phyloP scores from a whole-genome alignment of 73 alveolate genomes.

The Durusdinium trenchii region DNA sequence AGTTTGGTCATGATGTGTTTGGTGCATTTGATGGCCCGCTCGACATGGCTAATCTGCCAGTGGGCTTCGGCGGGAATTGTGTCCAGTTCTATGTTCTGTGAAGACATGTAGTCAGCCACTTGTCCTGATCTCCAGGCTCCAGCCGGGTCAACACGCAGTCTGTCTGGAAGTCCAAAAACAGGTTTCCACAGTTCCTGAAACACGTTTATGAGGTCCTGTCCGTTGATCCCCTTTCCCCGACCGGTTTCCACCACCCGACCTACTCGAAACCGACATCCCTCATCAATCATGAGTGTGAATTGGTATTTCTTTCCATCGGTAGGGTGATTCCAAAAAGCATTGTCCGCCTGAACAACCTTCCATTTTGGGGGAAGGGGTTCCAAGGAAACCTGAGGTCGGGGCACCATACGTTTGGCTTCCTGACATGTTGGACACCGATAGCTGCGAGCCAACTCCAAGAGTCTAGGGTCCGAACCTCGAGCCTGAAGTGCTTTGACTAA shows the following conservation, averaged over 20 bases:
- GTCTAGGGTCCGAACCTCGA: not conserved
- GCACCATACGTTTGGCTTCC: not conserved
- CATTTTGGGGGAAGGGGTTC: slow-evolving; percentile 43
- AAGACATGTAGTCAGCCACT: not conserved
- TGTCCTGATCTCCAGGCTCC: not conserved
- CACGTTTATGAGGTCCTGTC: not conserved
- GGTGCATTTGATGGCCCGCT: not conserved
- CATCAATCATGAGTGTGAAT: not conserved
- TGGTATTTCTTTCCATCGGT: not conserved
- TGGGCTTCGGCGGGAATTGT: slow-evolving; percentile 19
- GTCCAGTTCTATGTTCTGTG: not conserved
- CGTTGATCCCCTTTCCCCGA: not conserved
- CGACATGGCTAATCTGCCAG: slow-evolving; percentile 10
- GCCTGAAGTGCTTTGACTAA: not conserved
- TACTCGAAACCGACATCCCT: slow-evolving; percentile 16
- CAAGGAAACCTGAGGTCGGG: not conserved
- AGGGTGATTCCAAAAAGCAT: slow-evolving; percentile 11
- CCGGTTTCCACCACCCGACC: not conserved
- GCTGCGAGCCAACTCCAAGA: not conserved
- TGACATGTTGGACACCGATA: not conserved
- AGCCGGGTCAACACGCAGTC: slow-evolving; percentile 3
- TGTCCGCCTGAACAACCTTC: not conserved
- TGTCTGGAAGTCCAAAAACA: not conserved
- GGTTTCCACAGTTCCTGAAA: not conserved
- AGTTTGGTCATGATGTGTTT: not conserved